Evolutionary conservation across 495 filamentous ascomycete species (phyloP).

Genomic region (Darksidea phi): DNA sequence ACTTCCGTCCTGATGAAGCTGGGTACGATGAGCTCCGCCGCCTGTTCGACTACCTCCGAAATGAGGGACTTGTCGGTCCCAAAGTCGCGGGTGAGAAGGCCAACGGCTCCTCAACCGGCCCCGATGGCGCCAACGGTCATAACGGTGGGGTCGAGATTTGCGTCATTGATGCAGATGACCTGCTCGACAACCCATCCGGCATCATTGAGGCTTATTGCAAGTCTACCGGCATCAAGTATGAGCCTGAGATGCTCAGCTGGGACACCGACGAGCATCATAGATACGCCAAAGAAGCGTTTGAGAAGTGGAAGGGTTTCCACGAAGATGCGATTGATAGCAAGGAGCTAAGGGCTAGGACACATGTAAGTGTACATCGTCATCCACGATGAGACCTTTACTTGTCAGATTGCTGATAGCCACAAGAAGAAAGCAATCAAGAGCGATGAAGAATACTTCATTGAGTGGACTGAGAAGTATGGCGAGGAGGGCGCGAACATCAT

Average conservation of each 20-base stretch:
- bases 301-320: slow-evolving; percentile 96
- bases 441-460: slow-evolving; percentile 69
- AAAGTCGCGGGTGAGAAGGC: slow-evolving; percentile 51
- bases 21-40: slow-evolving; percentile 85
- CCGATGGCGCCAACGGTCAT: slow-evolving; percentile 37
- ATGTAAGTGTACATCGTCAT: slow-evolving; percentile 58
- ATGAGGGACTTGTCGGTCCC: slow-evolving; percentile 63
- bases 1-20: slow-evolving; percentile 82
- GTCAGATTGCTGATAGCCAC: slow-evolving; percentile 13
- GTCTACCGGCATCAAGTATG: slow-evolving; percentile 71
- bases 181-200: slow-evolving; percentile 75
- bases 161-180: slow-evolving; percentile 91
- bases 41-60: slow-evolving; percentile 76
- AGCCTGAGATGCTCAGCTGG: slow-evolving; percentile 76
- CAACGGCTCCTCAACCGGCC: slow-evolving; percentile 10
- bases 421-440: slow-evolving; percentile 59
- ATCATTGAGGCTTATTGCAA: slow-evolving; percentile 76
- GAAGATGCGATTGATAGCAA: slow-evolving; percentile 85
- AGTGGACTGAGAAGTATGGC: slow-evolving; percentile 83
- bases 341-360: slow-evolving; percentile 64
- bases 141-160: slow-evolving; percentile 62
- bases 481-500: slow-evolving; percentile 73
- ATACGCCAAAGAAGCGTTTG: slow-evolving; percentile 67
- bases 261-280: slow-evolving; percentile 66
- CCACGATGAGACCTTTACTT: background rate